A percentile compares a stretch with the other conserved stretches of the same genome.
These are phyloP conservation scores for Botryotinia narcissicola DNA, from an alignment of 2,329 filamentous ascomycete genomes.

Conservation along the genomic window DNA sequence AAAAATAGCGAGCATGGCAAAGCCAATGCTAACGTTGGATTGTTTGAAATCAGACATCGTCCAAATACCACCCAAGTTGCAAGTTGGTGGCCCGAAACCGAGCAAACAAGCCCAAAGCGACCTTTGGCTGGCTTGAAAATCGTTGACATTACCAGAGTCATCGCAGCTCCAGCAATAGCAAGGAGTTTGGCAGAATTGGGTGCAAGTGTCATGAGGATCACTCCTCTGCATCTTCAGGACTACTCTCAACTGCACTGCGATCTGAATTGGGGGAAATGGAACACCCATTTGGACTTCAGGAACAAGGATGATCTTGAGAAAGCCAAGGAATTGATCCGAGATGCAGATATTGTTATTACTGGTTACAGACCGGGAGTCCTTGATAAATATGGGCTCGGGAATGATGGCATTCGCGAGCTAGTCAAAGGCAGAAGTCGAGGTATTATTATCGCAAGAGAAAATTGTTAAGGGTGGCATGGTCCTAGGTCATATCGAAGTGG, in stretches of 20 bases:
- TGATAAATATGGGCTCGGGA: slow-evolving; percentile 42
- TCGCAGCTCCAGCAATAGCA: slow-evolving; percentile 46
- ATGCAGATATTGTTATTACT: slow-evolving; percentile 54
- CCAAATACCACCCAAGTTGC: slow-evolving; percentile 20
- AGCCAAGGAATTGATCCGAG: slow-evolving; percentile 44
- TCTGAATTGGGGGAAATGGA: slow-evolving; percentile 49
- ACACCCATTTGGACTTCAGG: slow-evolving; percentile 48
- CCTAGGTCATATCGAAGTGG: slow-evolving; percentile 46
- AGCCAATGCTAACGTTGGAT: slow-evolving; percentile 43
- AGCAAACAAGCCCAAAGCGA: slow-evolving; percentile 2
- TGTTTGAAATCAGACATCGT: slow-evolving; percentile 42
- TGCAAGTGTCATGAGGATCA: slow-evolving; percentile 48
- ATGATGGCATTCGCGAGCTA: slow-evolving; percentile 42
- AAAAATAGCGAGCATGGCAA: slow-evolving; percentile 43
- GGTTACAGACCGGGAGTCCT: slow-evolving; percentile 50
- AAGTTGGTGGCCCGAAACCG: slow-evolving; percentile 23
- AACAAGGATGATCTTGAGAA: slow-evolving; percentile 42
- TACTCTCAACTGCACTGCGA: slow-evolving; percentile 39
- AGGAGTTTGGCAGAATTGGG: slow-evolving; percentile 45
- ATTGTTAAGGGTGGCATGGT: slow-evolving; percentile 49
- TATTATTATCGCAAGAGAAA: slow-evolving; percentile 40
- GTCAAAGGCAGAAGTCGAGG: not conserved
- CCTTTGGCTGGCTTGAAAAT: slow-evolving; percentile 38
- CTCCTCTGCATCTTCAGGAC: slow-evolving; percentile 42
- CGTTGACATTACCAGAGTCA: slow-evolving; percentile 44